Evolutionary conservation across 106 monocot genomes (phyloP), one percentile per base, ranked within the genome.

Genomic region (Dactylorhiza incarnata): DNA sequence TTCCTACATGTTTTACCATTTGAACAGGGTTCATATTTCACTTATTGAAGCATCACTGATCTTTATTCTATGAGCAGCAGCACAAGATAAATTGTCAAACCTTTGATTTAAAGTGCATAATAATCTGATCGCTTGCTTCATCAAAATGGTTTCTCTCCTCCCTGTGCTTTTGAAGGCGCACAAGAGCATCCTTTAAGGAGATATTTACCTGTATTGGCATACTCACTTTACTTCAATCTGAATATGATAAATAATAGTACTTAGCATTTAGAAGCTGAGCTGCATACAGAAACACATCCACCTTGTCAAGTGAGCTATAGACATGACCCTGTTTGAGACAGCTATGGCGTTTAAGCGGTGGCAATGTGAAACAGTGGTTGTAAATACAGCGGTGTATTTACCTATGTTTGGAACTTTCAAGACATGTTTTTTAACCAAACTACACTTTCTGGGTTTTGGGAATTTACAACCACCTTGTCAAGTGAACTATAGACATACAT

Each of bases 61-160:
- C 54, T 78, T 71, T 29, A 43, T 45, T 50, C 48, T 53, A 78
- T n/a, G 26, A 49, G 25, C 6, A 54, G 45, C 55, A 13, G 54
- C 54, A 55, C 16, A 48, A 11, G 63, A 50, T 10, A 61, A 37
- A 24, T 29, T 23, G 20, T 11, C 49, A n/a, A 79, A 95, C 95
- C 95, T 95, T 95, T 68, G 84, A 71, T 84, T 95, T 95, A 48
- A 95, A 82, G 51, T 92, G 95, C 47, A 87, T n/a, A 52, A 95
- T 83, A 52, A 95, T 86, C 73, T 95, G 83, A 67, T 85, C 88
- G 85, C 86, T 95, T 82, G 92, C 95, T 82, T 95, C 90, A 79
- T 92, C 85, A 71, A 95, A 95, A 63, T 95, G 88, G 76, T 92
- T 90, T 72, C 90, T 86, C 80, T 95, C 95, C 77, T 95, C 95